A percentile compares a stretch with the other conserved stretches of the same genome.
Conservation (phyloP, 139 green algal genomes). For the Chlamydomonas schloesseri region DNA sequence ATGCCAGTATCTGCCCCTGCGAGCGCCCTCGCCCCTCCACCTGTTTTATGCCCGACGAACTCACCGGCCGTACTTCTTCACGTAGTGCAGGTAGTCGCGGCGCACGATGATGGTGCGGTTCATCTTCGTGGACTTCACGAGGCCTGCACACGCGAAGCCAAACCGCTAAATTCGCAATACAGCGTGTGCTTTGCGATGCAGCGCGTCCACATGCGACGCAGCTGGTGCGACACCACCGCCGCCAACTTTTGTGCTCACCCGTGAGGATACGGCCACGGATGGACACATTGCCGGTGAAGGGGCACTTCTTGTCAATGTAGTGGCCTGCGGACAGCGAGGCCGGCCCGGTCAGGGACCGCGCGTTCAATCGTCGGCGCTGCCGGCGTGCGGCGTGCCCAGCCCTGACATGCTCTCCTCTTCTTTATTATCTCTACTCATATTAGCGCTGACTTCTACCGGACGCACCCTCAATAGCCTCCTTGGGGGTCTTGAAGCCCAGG, state of each 20-base stretch:
- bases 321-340: slow-evolving; percentile 73
- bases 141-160: slow-evolving; percentile 55
- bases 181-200: too few species aligned
- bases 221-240: not conserved
- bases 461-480: slow-evolving; percentile 97
- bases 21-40: too few species aligned
- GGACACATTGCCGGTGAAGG: slow-evolving; percentile 98
- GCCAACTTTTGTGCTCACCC: slow-evolving; percentile 57
- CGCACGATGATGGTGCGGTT: slow-evolving; percentile 96
- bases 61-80: slow-evolving; percentile 97
- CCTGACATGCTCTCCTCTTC: too few species aligned
- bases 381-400: not conserved
- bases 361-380: slow-evolving; percentile 9
- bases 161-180: too few species aligned
- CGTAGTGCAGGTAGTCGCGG: slow-evolving; percentile 98
- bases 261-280: slow-evolving; percentile 98
- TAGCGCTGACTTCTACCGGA: not conserved
- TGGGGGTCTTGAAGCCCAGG: slow-evolving; percentile 98
- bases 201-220: too few species aligned
- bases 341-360: not conserved
- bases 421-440: too few species aligned
- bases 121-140: slow-evolving; percentile 98
- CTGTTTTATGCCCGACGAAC: too few species aligned
- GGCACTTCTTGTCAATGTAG: slow-evolving; percentile 99
- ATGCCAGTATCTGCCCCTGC: too few species aligned